Evolutionary conservation across 2,329 filamentous ascomycete species (phyloP).

Genomic region (Trematosphaeria pertusa): DNA sequence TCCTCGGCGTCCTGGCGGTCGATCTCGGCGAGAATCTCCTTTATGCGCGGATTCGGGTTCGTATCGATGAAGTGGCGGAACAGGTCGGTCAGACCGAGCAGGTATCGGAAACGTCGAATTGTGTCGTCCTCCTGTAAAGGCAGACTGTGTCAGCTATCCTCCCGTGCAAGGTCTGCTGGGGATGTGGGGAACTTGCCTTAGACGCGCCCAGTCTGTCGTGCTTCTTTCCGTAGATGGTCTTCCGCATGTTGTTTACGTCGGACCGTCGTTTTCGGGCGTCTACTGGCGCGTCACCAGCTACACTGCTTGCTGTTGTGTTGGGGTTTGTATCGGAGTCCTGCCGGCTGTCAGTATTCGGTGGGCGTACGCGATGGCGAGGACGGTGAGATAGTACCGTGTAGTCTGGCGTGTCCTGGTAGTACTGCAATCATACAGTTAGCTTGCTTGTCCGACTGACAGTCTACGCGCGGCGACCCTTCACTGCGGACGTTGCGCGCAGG

Average conservation of each 20-base stretch:
- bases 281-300: slow-evolving; percentile 72
- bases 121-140: slow-evolving; percentile 83
- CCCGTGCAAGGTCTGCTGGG: slow-evolving; percentile 1
- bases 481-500: slow-evolving; percentile 8
- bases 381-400: slow-evolving; percentile 69
- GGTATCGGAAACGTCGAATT: slow-evolving; percentile 90
- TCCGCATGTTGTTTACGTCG: slow-evolving; percentile 86
- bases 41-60: slow-evolving; percentile 93
- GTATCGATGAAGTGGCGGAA: slow-evolving; percentile 99
- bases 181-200: slow-evolving; percentile 67
- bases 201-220: slow-evolving; percentile 90
- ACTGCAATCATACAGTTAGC: slow-evolving; percentile 46
- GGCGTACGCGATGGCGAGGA: background rate
- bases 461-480: slow-evolving; percentile 5
- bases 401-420: slow-evolving; percentile 66
- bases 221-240: slow-evolving; percentile 93
- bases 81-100: slow-evolving; percentile 91
- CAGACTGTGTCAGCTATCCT: slow-evolving; percentile 12
- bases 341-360: slow-evolving; percentile 25
- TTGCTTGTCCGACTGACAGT: slow-evolving; percentile 9
- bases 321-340: slow-evolving; percentile 71
- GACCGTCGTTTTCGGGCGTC: slow-evolving; percentile 87
- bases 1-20: slow-evolving; percentile 87
- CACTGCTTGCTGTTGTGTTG: slow-evolving; percentile 79
- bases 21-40: slow-evolving; percentile 92